Conservation (phyloP, 1,139 yeast species). For the Meyerozyma guilliermondii region DNA sequence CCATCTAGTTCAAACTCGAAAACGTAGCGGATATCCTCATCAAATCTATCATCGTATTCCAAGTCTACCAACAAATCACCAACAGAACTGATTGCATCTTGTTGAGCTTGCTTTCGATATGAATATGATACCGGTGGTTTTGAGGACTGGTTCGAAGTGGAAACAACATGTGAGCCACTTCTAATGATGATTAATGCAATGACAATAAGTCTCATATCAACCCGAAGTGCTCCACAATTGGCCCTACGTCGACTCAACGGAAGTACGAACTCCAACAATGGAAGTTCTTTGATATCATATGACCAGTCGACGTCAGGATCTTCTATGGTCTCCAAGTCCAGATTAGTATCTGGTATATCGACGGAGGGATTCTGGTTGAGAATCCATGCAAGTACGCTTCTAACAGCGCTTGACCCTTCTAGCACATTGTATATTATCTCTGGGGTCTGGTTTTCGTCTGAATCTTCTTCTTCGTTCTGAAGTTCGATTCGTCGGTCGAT, state of each 20-base stretch:
- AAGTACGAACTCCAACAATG: constrained; percentile 51
- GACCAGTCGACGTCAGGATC: constrained; percentile 15
- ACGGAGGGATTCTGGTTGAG: constrained; percentile 42
- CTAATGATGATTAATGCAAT: constrained; percentile 24
- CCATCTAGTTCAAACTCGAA: constrained; percentile 55
- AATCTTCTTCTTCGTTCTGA: constrained; percentile 26
- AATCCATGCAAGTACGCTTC: constrained; percentile 57
- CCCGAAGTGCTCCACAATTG: constrained; percentile 51
- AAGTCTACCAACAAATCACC: constrained; percentile 52
- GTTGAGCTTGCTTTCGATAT: constrained; percentile 34
- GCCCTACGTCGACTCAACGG: constrained; percentile 57
- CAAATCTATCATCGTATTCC: constrained; percentile 63
- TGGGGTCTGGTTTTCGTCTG: constrained; percentile 37
- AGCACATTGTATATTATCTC: constrained; percentile 45
- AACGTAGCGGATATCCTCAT: constrained; percentile 68
- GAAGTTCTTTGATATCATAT: constrained; percentile 52
- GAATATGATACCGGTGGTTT: constrained; percentile 8
- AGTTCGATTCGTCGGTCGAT: constrained; percentile 59
- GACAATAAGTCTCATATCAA: constrained; percentile 44
- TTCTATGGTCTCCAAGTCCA: not conserved
- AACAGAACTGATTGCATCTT: constrained; percentile 41
- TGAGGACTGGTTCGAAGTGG: constrained; percentile 17
- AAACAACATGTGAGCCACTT: constrained; percentile 10
- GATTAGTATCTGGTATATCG: not conserved
- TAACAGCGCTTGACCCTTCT: constrained; percentile 58